Evolutionary conservation across 805 yeast species (phyloP).

Genomic region (Kluyveromyces siamensis): DNA sequence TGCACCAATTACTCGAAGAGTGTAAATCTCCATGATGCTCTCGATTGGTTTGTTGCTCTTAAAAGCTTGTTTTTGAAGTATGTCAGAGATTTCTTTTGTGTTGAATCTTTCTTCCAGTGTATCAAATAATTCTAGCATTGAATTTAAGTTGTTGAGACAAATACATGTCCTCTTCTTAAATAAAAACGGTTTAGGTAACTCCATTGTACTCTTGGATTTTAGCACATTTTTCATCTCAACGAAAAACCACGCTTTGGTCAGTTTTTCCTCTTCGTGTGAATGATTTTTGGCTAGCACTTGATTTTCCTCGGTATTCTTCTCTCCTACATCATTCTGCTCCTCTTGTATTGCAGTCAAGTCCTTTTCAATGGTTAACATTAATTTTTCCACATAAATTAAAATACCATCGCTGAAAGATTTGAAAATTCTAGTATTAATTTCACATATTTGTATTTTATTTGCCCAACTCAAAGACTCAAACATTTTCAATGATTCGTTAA

Average conservation of each 20-base stretch:
- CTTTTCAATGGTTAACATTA: conserved; percentile 6
- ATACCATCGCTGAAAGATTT: conserved; percentile 57
- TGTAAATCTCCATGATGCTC: conserved; percentile 39
- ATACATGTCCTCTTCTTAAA: conserved; percentile 59
- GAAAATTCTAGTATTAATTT: conserved; percentile 49
- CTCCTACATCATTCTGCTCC: conserved; percentile 7
- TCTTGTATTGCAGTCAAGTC: conserved; percentile 4
- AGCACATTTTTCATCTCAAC: conserved; percentile 45
- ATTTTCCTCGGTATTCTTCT: conserved; percentile 21
- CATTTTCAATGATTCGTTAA: conserved; percentile 48
- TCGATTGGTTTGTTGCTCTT: conserved; percentile 6
- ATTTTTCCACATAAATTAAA: conserved; percentile 32
- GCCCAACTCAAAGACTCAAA: conserved; percentile 58
- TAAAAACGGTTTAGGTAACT: conserved; percentile 43
- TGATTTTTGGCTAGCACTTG: conserved; percentile 9
- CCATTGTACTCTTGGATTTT: conserved; percentile 27
- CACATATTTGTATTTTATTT: conserved; percentile 52
- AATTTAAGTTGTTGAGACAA: conserved; percentile 61
- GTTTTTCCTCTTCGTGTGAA: conserved; percentile 24
- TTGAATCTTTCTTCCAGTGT: conserved; percentile 48
- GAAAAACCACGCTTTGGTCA: conserved; percentile 36
- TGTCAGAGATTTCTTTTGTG: conserved; percentile 43
- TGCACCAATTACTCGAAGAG: conserved; percentile 54
- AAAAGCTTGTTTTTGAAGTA: not conserved
- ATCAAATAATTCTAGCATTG: conserved; percentile 39